Evolutionary conservation across 2,329 filamentous ascomycete genomes (phyloP), one percentile per base, ranked within the genome.

Genomic region (Exserohilum turcica): DNA sequence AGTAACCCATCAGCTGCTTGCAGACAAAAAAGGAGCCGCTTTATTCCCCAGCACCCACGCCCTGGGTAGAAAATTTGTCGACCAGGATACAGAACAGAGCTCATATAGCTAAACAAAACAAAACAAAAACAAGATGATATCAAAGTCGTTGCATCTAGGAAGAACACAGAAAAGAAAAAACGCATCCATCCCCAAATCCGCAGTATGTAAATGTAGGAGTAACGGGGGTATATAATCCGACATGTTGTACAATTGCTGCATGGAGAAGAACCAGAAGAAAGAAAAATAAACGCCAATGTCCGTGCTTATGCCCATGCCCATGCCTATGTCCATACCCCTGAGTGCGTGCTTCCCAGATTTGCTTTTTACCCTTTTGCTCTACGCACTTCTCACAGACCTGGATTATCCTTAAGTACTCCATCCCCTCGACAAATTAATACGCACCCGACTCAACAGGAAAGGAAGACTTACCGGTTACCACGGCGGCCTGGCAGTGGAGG

Each of bases 351-450:
- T 24, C 21, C n/a, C n/a, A n/a, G 15, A 32, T n/a, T 32, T 32
- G 12, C 37, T 28, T 28, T 6, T 12, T 13, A 7, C n/a, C 12
- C 37, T 9, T 16, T 40, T 40, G 24, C n/a, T 29, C 28, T 10
- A 40, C n/a, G 37, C 3, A 33, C 21, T 12, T 62, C 32, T 60
- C 21, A 38, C 58, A 49, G 51, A 52, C 56, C 56, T 60, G 54
- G 38, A 49, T 27, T 27, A 44, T 39, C 54, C 47, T 56, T 67
- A 70, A 63, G 68, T 68, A 63, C 70, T 72, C 65, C 68, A 71
- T 38, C 68, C 68, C 64, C 68, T 74, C 61, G 37, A 60, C 57
- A 57, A 64, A 53, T 71, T 65, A 73, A 68, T 63, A 70, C 57
- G 52, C 39, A 59, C 46, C 59, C 54, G 44, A 37, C 52, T 46